phyloP scores from a whole-genome alignment of 2,329 filamentous ascomycete genomes.

The Beauveria caledonica region DNA sequence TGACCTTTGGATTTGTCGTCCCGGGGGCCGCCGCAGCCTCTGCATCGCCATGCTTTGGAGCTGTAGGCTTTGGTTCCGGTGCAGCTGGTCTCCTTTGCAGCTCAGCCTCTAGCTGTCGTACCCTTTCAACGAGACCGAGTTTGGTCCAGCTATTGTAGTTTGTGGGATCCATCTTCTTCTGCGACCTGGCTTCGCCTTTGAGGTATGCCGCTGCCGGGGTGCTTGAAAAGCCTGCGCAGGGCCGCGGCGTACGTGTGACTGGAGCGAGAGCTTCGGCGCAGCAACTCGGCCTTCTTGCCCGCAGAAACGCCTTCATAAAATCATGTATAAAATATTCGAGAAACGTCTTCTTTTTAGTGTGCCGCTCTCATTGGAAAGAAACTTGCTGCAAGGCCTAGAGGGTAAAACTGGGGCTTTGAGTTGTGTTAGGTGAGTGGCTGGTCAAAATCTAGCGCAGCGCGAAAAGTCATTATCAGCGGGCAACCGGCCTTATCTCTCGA shows the following conservation, averaged over 20 bases:
- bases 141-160: constrained; percentile 62
- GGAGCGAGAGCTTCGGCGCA: not conserved
- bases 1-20: constrained; percentile 33
- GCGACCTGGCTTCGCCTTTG: constrained; percentile 19
- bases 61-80: constrained; percentile 14
- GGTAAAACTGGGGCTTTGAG: constrained; percentile 7
- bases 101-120: constrained; percentile 59
- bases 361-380: not conserved
- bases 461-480: constrained; percentile 7
- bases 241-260: not conserved
- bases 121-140: constrained; percentile 57
- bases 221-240: constrained; percentile 2
- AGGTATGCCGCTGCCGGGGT: not conserved
- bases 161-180: constrained; percentile 16
- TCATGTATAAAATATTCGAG: not conserved
- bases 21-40: not conserved
- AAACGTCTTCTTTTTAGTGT: not conserved
- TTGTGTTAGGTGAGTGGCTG: not conserved
- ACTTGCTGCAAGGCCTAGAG: not conserved
- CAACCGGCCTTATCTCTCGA: constrained; percentile 2
- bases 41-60: constrained; percentile 9
- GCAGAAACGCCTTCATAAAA: constrained; percentile 5
- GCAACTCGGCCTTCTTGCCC: constrained; percentile 3
- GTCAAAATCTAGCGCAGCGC: not conserved
- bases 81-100: constrained; percentile 39